Base-by-base conservation (phyloP, 2,329 filamentous ascomycete species). In the Biscogniauxia sp. region DNA sequence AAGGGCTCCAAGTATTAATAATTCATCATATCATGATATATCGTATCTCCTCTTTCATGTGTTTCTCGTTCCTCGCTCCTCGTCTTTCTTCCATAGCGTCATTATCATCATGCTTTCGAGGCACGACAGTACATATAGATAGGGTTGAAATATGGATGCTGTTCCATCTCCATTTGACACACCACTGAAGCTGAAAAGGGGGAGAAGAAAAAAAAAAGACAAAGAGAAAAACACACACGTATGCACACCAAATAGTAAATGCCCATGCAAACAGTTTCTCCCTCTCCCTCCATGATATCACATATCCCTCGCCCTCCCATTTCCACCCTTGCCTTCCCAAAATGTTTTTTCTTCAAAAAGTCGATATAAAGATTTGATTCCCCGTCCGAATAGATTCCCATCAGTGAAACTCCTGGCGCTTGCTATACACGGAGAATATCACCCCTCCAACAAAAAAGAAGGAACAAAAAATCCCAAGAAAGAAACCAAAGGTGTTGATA, bases 401-500 rank as follows among this genome's bases (percentile, higher is more conserved):
- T 45, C 37, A 45, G 6, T 15, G 49, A 57, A 61, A 64, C 63
- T 59, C 59, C 60, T 26, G 45, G 51, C 62, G 60, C 50, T 61
- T 58, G 51, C 54, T 61, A 49, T 55, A 53, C 52, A 49, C 61
- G 23, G 20, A 20, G 51, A 11, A 20, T 52, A 23, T 15, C 23
- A 13, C 1, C 20, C 23, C 51, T 15, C 9, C 8, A 19, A 20
- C 2, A 26, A 26, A 26, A 52, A 52, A 52, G 13, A 52, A 23
- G 51, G 23, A 52, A 23, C 11, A 20, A 52, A 23, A 52, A 19
- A 52, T 3, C 15, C 11, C 13, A 17, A 45, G 3, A 52, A 51
- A 19, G 2, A 52, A 23, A 52, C 11, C 23, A 52, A 23, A 52
- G 13, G 7, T 23, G 5, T 20, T 3, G 7, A 63, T 64, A 52